Conservation (phyloP, 2,329 filamentous ascomycete species). For the Emmonsia crescens region DNA sequence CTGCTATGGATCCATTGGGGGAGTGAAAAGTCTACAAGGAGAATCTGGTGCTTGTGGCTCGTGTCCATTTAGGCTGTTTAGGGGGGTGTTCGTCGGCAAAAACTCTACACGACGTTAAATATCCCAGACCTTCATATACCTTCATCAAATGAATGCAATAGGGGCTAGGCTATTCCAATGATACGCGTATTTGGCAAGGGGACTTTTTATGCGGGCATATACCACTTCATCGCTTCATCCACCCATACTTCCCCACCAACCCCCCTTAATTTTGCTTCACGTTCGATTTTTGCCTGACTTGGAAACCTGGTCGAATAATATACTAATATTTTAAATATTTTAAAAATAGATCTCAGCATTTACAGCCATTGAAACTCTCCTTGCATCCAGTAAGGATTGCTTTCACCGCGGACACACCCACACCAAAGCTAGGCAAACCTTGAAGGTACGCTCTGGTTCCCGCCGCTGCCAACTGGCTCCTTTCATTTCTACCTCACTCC, state of each 20-base stretch:
- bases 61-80: not conserved
- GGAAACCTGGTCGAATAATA: not conserved
- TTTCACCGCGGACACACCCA: not conserved
- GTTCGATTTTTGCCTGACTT: not conserved
- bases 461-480: not conserved
- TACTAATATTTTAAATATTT: not conserved
- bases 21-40: not conserved
- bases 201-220: not conserved
- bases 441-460: constrained; percentile 1
- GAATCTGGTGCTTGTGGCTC: not conserved
- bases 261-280: not conserved
- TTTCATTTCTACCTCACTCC: not conserved
- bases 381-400: not conserved
- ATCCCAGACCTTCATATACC: not conserved
- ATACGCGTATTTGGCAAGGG: not conserved
- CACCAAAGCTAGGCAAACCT: not conserved
- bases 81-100: not conserved
- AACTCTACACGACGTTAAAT: not conserved
- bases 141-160: not conserved
- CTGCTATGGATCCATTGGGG: not conserved
- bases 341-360: not conserved
- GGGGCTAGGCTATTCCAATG: not conserved
- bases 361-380: not conserved
- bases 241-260: not conserved
- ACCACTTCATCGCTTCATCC: not conserved